Evolutionary conservation across 2,329 filamentous ascomycete genomes (phyloP).

Genomic region (Rhexocercosporidium sp.): DNA sequence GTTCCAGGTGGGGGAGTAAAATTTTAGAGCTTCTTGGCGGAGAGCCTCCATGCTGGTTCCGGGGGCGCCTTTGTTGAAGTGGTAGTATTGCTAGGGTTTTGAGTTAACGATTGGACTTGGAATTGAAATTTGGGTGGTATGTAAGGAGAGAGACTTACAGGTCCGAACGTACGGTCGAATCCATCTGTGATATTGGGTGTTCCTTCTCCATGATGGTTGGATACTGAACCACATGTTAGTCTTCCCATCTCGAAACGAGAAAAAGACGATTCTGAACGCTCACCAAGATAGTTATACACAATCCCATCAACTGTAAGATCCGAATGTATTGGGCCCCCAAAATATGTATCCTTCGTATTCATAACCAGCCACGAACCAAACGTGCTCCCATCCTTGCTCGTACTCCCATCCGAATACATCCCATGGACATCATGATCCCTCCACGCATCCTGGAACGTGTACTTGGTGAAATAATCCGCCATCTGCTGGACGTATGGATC

Average conservation of each 20-base stretch:
- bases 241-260: neutral
- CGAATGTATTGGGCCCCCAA: conserved; percentile 64
- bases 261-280: conserved; percentile 4
- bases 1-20: conserved; percentile 59
- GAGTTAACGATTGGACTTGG: neutral
- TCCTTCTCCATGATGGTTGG: conserved; percentile 67
- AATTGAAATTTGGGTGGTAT: neutral
- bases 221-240: conserved; percentile 43
- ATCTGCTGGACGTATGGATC: conserved; percentile 61
- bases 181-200: conserved; percentile 68
- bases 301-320: conserved; percentile 69
- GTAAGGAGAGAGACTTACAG: conserved; percentile 37
- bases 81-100: conserved; percentile 55
- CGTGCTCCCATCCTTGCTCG: conserved; percentile 54
- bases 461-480: conserved; percentile 70
- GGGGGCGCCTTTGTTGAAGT: conserved; percentile 63
- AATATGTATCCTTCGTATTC: conserved; percentile 68
- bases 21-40: conserved; percentile 58
- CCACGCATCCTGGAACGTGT: conserved; percentile 65
- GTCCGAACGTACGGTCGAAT: conserved; percentile 69
- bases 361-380: conserved; percentile 68
- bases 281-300: conserved; percentile 65
- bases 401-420: conserved; percentile 56
- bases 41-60: conserved; percentile 53
- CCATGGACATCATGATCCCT: conserved; percentile 63